Percentiles rank a stretch among this genome's conserved stretches.
Evolutionary conservation across 106 monocot species (phyloP).

Genomic region (Apostasia shenzhenica): DNA sequence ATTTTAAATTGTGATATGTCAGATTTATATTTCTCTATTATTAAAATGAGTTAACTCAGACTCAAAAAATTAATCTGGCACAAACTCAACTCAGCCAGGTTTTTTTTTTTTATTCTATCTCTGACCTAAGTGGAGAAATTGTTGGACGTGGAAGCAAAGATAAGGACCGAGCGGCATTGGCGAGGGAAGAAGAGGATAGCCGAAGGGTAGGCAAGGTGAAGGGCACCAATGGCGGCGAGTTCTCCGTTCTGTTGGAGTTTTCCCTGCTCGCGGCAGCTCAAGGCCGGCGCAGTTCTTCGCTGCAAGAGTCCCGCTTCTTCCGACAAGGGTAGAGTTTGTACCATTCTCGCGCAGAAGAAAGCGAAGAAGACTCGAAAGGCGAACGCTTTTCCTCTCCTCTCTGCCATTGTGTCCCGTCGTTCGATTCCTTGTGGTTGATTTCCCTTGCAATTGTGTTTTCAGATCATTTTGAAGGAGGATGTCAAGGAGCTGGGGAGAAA

Average conservation of each 20-base stretch:
- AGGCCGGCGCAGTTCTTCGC: not conserved
- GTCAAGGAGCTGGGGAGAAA: slow-evolving; percentile 69
- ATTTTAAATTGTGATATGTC: too few species aligned
- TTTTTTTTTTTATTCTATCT: too few species aligned
- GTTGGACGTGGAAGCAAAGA: not conserved
- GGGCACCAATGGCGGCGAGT: not conserved
- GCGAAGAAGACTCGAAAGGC: slow-evolving; percentile 73
- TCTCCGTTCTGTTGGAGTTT: not conserved
- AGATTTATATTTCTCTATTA: too few species aligned
- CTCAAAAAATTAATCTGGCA: too few species aligned
- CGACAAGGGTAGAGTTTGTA: not conserved
- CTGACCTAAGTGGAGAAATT: too few species aligned
- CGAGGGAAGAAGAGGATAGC: not conserved
- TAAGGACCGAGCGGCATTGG: not conserved
- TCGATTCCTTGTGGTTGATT: not conserved
- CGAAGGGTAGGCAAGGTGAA: not conserved
- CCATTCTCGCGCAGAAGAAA: slow-evolving; percentile 71
- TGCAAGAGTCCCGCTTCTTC: not conserved
- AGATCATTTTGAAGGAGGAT: slow-evolving; percentile 94
- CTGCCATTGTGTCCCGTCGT: too few species aligned
- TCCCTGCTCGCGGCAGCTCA: not conserved
- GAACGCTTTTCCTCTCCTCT: too few species aligned
- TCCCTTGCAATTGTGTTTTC: not conserved
- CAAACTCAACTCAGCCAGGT: too few species aligned
- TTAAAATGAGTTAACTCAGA: too few species aligned